A percentile compares a stretch with the other conserved stretches of the same genome.
Conservation (phyloP, 331 rosid genomes). For the Rosa hybrid region DNA sequence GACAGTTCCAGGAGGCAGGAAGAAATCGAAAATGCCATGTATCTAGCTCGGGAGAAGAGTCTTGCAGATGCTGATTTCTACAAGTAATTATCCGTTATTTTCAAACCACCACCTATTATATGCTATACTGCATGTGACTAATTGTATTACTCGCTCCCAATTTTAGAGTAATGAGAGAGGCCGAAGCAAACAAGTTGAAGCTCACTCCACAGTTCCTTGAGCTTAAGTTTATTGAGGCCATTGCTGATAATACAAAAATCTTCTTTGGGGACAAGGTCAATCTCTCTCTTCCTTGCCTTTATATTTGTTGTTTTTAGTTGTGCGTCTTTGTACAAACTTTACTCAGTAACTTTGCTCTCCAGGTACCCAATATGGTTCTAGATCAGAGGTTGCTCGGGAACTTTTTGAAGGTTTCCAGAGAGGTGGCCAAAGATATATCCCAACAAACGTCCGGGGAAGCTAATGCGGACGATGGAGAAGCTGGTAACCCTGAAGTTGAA, state of each 20-base stretch:
- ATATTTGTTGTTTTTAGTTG: not conserved
- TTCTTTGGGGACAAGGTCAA: slow-evolving; percentile 94
- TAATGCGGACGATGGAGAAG: not conserved
- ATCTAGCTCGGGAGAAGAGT: slow-evolving; percentile 71
- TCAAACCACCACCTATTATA: slow-evolving; percentile 4
- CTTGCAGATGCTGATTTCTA: slow-evolving; percentile 88
- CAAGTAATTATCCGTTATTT: slow-evolving; percentile 45
- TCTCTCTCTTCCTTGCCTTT: slow-evolving; percentile 1
- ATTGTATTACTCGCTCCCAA: slow-evolving; percentile 11
- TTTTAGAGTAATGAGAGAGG: slow-evolving; percentile 68
- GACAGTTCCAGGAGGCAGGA: slow-evolving; percentile 73
- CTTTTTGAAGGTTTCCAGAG: slow-evolving; percentile 49
- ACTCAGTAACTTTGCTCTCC: slow-evolving; percentile 30
- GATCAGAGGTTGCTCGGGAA: slow-evolving; percentile 85
- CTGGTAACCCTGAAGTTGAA: not conserved
- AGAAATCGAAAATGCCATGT: slow-evolving; percentile 82
- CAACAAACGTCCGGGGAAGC: not conserved
- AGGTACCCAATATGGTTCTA: slow-evolving; percentile 82
- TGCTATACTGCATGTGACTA: not conserved
- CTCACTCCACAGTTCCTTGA: slow-evolving; percentile 88
- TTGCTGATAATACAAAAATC: slow-evolving; percentile 71
- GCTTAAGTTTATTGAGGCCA: slow-evolving; percentile 79
- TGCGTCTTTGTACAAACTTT: slow-evolving; percentile 15
- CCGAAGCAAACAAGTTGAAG: slow-evolving; percentile 92
- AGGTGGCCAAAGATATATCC: slow-evolving; percentile 12